A percentile compares a stretch with the other conserved stretches of the same genome.
These are phyloP conservation scores for Coemansia furcata DNA, from an alignment of 192 early-diverging fungal genomes.

Conservation along the genomic window DNA sequence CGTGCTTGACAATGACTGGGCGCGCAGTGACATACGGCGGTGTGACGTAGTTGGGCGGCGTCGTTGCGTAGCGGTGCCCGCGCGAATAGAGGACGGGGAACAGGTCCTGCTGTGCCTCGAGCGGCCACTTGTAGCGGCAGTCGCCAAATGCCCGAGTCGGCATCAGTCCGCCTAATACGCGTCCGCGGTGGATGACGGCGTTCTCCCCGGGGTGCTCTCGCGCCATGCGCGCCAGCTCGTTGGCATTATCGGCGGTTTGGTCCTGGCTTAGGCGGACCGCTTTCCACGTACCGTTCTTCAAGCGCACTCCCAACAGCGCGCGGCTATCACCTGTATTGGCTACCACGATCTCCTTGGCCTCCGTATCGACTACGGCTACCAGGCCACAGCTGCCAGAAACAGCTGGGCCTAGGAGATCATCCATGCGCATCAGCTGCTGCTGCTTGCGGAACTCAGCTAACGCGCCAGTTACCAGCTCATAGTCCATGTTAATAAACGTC, in stretches of 20 bases:
- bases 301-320: constrained; percentile 35
- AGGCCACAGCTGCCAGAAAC: constrained; percentile 35
- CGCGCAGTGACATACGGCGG: constrained; percentile 71
- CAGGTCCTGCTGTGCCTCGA: constrained; percentile 43
- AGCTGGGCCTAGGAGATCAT: constrained; percentile 36
- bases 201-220: constrained; percentile 71
- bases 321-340: constrained; percentile 39
- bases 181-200: constrained; percentile 55
- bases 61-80: constrained; percentile 14
- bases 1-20: constrained; percentile 60
- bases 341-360: constrained; percentile 19
- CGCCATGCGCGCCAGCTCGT: constrained; percentile 56
- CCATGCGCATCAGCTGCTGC: constrained; percentile 17
- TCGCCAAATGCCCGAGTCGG: constrained; percentile 61
- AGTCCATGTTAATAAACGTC: constrained; percentile 19
- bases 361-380: constrained; percentile 30
- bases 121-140: constrained; percentile 63
- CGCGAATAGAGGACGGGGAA: constrained; percentile 7
- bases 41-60: constrained; percentile 49
- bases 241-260: constrained; percentile 57
- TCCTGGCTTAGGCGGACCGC: constrained; percentile 57
- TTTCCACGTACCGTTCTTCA: constrained; percentile 44
- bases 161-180: constrained; percentile 56
- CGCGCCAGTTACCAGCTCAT: constrained; percentile 18
- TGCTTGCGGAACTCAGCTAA: constrained; percentile 17